Evolutionary conservation across 768 basidiomycete genomes (phyloP).

Genomic region (Collybia nuda): DNA sequence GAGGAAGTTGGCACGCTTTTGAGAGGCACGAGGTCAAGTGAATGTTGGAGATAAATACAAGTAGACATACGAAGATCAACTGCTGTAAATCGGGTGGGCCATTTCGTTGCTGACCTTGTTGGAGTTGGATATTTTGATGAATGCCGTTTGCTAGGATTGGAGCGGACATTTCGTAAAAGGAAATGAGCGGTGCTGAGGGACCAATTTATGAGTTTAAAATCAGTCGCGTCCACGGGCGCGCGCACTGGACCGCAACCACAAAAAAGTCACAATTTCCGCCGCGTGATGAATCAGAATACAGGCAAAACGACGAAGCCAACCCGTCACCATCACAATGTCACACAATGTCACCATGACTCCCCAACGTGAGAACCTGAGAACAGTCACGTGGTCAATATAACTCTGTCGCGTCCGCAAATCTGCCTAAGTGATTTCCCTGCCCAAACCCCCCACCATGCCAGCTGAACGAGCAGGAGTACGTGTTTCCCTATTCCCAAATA

Average conservation of each 20-base stretch:
- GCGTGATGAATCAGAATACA: slow-evolving; percentile 13
- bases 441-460: slow-evolving; percentile 51
- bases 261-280: slow-evolving; percentile 30
- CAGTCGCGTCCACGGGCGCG: slow-evolving; percentile 20
- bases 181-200: slow-evolving; percentile 9
- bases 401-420: slow-evolving; percentile 29
- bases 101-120: slow-evolving; percentile 20
- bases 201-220: slow-evolving; percentile 15
- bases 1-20: slow-evolving; percentile 47
- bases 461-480: slow-evolving; percentile 80
- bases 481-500: slow-evolving; percentile 2
- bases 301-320: slow-evolving; percentile 24
- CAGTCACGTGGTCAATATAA: slow-evolving; percentile 30
- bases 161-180: slow-evolving; percentile 30
- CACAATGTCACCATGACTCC: slow-evolving; percentile 17
- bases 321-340: slow-evolving; percentile 24
- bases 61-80: slow-evolving; percentile 38
- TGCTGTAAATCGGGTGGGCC: slow-evolving; percentile 39
- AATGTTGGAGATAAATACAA: slow-evolving; percentile 7
- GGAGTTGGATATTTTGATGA: slow-evolving; percentile 30
- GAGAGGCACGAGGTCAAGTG: slow-evolving; percentile 9
- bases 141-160: slow-evolving; percentile 40
- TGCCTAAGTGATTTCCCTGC: slow-evolving; percentile 6
- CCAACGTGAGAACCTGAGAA: slow-evolving; percentile 15
- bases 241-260: slow-evolving; percentile 15